phyloP scores from a whole-genome alignment of 2,329 filamentous ascomycete genomes.

The Decorospora gaudefroyi region DNA sequence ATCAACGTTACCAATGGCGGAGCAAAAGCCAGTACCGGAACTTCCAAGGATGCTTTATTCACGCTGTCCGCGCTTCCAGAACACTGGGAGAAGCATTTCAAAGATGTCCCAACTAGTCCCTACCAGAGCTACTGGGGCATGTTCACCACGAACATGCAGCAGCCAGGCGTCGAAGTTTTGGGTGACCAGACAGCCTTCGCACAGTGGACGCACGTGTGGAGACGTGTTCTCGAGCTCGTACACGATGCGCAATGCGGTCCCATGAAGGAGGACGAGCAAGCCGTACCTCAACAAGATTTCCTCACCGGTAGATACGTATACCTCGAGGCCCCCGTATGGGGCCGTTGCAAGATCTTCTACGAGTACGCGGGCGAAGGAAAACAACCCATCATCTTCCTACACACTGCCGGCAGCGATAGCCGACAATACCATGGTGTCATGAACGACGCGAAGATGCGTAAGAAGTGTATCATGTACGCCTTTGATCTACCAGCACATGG shows the following conservation, averaged over 20 bases:
- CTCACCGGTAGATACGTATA: conserved; percentile 56
- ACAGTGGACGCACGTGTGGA: conserved; percentile 55
- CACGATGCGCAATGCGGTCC: conserved; percentile 56
- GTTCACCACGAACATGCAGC: conserved; percentile 57
- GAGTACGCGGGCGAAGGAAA: conserved; percentile 54
- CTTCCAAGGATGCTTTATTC: conserved; percentile 45
- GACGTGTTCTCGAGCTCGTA: conserved; percentile 54
- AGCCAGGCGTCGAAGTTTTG: conserved; percentile 54
- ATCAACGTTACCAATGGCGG: conserved; percentile 41
- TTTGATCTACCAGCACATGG: conserved; percentile 58
- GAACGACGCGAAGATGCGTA: conserved; percentile 54
- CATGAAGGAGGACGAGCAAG: conserved; percentile 49
- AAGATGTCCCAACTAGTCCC: conserved; percentile 50
- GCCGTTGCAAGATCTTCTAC: conserved; percentile 56
- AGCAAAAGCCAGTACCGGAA: conserved; percentile 34
- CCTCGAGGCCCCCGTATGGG: conserved; percentile 54
- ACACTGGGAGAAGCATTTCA: conserved; percentile 55
- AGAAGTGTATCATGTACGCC: conserved; percentile 56
- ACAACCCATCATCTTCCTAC: conserved; percentile 53
- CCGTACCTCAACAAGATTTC: conserved; percentile 48
- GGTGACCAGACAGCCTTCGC: conserved; percentile 54
- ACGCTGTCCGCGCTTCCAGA: conserved; percentile 50
- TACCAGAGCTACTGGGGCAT: conserved; percentile 55
- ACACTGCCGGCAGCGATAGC: conserved; percentile 55
- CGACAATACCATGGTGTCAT: conserved; percentile 59